Conservation (phyloP, 345 rosid genomes). For the Citrus cavaleriei region DNA sequence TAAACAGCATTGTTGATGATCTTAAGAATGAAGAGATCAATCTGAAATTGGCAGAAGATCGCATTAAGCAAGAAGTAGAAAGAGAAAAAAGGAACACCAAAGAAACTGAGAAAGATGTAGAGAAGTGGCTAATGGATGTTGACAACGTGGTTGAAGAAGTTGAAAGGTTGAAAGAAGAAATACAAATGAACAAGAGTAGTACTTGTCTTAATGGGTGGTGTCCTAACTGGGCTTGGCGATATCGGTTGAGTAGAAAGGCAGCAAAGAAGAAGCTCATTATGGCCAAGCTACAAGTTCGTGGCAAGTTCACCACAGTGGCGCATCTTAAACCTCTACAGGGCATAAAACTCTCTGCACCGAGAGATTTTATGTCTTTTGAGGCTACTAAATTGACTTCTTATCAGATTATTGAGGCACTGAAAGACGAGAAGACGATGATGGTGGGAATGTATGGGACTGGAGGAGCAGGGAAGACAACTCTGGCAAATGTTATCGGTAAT, state of each 20-base stretch:
- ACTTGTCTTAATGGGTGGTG: background rate
- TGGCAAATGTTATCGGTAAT: background rate
- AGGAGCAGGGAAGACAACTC: background rate
- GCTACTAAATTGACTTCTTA: background rate
- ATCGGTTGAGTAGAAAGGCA: background rate
- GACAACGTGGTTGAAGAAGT: background rate
- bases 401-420: background rate
- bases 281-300: background rate
- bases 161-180: background rate
- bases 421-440: background rate
- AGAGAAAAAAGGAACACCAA: background rate
- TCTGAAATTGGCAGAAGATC: background rate
- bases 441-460: constrained; percentile 19
- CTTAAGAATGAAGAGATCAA: background rate
- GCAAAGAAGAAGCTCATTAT: background rate
- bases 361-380: background rate
- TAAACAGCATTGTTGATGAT: background rate
- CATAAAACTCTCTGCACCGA: background rate
- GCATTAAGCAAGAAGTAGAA: background rate
- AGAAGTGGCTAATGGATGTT: background rate
- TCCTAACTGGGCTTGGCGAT: background rate
- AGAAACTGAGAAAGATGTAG: background rate
- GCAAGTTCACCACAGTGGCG: background rate
- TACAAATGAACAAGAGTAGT: background rate
- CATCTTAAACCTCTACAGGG: background rate